Evolutionary conservation across 1,284 basidiomycete genomes (phyloP).

Genomic region (Sutorius eximius): DNA sequence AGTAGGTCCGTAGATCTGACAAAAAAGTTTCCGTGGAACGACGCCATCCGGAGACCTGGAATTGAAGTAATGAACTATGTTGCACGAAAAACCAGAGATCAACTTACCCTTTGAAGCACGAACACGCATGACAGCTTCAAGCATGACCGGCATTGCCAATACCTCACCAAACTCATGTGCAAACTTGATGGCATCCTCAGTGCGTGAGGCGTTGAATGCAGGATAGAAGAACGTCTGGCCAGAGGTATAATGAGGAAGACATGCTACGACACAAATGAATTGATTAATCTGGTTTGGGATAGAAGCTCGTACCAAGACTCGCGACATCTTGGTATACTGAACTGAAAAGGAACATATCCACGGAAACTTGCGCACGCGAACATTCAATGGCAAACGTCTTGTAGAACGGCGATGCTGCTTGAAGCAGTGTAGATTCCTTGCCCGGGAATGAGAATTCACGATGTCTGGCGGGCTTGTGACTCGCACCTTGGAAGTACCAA

Average conservation of each 20-base stretch:
- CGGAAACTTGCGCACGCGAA: conserved; percentile 94
- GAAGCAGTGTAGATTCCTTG: conserved; percentile 84
- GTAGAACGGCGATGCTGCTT: conserved; percentile 92
- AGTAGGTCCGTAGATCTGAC: conserved; percentile 96
- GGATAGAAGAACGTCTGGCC: conserved; percentile 99
- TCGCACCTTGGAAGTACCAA: conserved; percentile 88
- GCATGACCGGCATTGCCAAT: conserved; percentile 90
- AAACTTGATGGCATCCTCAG: conserved; percentile 97
- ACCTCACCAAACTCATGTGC: conserved; percentile 96
- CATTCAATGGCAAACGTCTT: conserved; percentile 99
- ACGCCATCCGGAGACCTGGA: conserved; percentile 88
- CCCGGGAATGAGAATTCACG: conserved; percentile 7
- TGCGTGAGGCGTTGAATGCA: conserved; percentile 91
- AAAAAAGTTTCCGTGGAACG: conserved; percentile 99
- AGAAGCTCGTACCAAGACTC: conserved; percentile 62
- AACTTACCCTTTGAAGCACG: conserved; percentile 83
- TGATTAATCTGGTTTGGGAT: not conserved
- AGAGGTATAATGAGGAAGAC: conserved; percentile 95
- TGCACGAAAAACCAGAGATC: not conserved
- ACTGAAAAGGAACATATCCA: conserved; percentile 99
- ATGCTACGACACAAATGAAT: conserved; percentile 50
- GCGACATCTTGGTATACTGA: conserved; percentile 95
- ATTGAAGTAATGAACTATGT: conserved; percentile 7
- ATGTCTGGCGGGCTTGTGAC: not conserved
- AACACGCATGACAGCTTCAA: conserved; percentile 97